Evolutionary conservation across 331 rosid species (phyloP).

Genomic region (Pyrus hybrid): DNA sequence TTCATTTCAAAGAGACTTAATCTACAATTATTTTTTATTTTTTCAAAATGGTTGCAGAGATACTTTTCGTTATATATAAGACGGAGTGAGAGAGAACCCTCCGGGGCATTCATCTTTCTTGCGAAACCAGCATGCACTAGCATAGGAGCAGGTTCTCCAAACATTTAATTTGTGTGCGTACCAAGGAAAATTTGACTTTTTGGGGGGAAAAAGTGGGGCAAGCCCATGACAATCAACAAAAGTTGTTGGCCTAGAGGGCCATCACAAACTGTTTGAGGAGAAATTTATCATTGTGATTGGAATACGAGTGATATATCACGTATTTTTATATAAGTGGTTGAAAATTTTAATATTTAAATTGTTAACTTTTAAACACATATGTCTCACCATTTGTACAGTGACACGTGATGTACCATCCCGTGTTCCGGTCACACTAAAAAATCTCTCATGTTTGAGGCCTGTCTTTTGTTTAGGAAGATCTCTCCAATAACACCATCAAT

Average conservation of each 20-base stretch:
- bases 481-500: too few relatives aligned
- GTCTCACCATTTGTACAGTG: too few relatives aligned
- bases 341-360: too few relatives aligned
- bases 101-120: not conserved
- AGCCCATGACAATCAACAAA: not conserved
- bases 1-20: not conserved
- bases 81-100: not conserved
- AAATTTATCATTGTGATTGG: too few relatives aligned
- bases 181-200: not conserved
- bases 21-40: not conserved
- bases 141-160: not conserved
- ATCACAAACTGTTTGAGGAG: not conserved
- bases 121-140: not conserved
- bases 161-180: not conserved
- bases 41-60: not conserved
- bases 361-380: too few relatives aligned
- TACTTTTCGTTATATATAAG: not conserved
- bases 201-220: not conserved
- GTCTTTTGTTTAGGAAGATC: not conserved
- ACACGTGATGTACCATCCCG: too few relatives aligned
- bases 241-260: not conserved
- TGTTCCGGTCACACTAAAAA: too few relatives aligned
- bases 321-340: too few relatives aligned
- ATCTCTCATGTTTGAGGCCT: not conserved
- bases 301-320: accelerated